Base-by-base conservation (phyloP, 225 moss, liverwort and hornwort genomes). In the Marchantia polymorpha region DNA sequence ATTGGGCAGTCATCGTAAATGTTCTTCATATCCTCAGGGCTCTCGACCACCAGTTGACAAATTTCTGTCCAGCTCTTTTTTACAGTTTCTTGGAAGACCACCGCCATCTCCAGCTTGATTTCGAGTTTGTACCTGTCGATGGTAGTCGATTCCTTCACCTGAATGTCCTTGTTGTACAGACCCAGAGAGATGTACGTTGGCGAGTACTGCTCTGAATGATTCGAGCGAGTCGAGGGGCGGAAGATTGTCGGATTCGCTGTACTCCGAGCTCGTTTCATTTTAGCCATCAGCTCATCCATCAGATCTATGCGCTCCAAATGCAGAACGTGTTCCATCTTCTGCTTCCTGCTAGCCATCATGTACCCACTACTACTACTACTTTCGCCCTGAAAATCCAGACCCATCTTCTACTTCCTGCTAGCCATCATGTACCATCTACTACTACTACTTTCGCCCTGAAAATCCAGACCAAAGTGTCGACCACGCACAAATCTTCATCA, bases 1-100 rank as follows among this genome's bases (percentile, higher is more conserved):
- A 77, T 77, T 14, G 64, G 64, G 46, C 64, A 77, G 16, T 77
- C 77, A 27, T 77, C 77, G 25, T 77, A 76, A 59, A 22, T 76
- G 3, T 39, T 60, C 63, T 59, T 76, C 76, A 76, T 76, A 0
- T 61, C 76, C 39, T 76, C 76, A 2, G 60, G 76, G 23, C 63
- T 39, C 61, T 23, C 4, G 20, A 76, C 76, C 46, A 76, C 60
- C 6, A 10, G 47, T 7, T n/a, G 0, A 48, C 76, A 76, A 29
- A 76, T 76, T 19, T 76, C 76, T 16, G 12, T 14, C 76, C 76
- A 76, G 8, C 23, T 61, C 60, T 63, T 76, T 11, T 63, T 49
- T 7, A 76, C 63, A 49, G 76, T 76, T 20, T 47, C 19, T 39
- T 61, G 39, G 48, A 76, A 76, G 13, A 48, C 60, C 0, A 16